A percentile compares a stretch with the other conserved stretches of the same genome.
Conservation (phyloP, 345 rosid species). For the Sisymbrium altissimum region DNA sequence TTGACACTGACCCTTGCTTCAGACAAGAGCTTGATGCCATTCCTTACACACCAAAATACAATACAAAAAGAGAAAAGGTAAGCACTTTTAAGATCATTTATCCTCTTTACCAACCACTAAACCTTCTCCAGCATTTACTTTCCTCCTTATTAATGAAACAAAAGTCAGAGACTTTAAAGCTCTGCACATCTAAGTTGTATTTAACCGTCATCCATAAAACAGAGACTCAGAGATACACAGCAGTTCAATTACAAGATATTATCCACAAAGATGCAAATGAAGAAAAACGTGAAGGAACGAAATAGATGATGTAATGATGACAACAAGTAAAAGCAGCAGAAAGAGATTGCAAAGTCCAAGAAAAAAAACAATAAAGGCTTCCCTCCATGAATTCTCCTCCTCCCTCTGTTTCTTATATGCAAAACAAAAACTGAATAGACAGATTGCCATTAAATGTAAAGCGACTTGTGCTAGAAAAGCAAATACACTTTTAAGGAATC, state of each 20-base stretch:
- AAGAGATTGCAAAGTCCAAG: slow-evolving; percentile 39
- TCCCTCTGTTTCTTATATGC: slow-evolving; percentile 18
- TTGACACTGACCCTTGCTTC: slow-evolving; percentile 50
- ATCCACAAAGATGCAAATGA: slow-evolving; percentile 17
- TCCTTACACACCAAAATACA: slow-evolving; percentile 28
- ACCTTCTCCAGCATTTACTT: slow-evolving; percentile 28
- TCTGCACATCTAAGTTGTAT: not conserved
- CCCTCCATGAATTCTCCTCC: slow-evolving; percentile 35
- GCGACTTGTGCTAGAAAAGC: slow-evolving; percentile 23
- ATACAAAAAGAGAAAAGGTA: not conserved
- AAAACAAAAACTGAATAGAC: slow-evolving; percentile 37
- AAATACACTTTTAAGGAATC: slow-evolving; percentile 20
- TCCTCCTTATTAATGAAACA: slow-evolving; percentile 19
- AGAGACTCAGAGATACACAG: slow-evolving; percentile 20
- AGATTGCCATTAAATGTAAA: slow-evolving; percentile 39
- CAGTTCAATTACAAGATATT: not conserved
- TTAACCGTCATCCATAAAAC: not conserved
- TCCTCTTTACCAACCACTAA: slow-evolving; percentile 22
- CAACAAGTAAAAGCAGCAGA: slow-evolving; percentile 38
- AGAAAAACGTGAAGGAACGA: not conserved
- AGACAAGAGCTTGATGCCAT: slow-evolving; percentile 89
- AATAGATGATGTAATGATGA: slow-evolving; percentile 35
- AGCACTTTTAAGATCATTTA: slow-evolving; percentile 12
- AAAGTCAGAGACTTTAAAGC: slow-evolving; percentile 26
- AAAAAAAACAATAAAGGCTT: slow-evolving; percentile 23